These are phyloP conservation scores for Macrolepiota fuliginosa DNA, from an alignment of 768 basidiomycete species.

Conservation along the genomic window DNA sequence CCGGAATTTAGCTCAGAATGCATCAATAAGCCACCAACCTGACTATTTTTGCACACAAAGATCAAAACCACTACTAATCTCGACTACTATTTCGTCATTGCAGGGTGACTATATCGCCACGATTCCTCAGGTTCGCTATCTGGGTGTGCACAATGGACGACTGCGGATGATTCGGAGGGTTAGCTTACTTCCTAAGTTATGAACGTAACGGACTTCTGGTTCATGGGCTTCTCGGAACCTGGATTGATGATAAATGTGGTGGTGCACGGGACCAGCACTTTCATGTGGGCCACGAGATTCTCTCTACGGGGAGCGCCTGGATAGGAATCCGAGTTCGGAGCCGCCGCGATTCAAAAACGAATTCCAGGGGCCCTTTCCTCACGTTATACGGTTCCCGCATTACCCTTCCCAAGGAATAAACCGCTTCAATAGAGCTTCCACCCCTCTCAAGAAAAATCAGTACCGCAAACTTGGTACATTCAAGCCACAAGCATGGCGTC, in stretches of 20 bases:
- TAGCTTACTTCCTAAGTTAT: background rate
- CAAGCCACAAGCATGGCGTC: no score
- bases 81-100: background rate
- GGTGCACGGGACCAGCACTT: background rate
- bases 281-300: background rate
- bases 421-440: background rate
- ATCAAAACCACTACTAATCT: background rate
- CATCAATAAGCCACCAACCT: background rate
- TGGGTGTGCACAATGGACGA: background rate
- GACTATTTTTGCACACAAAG: no score
- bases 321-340: background rate
- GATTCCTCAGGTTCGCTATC: no score
- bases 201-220: background rate
- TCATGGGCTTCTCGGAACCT: background rate
- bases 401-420: background rate
- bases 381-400: background rate
- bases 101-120: background rate
- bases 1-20: background rate
- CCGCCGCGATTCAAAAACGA: background rate
- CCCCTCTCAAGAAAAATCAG: no score
- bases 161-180: background rate
- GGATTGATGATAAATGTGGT: background rate
- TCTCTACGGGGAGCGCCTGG: background rate
- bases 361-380: background rate
- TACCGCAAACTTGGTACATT: no score